Conservation (phyloP, 2,329 filamentous ascomycete species). For the Diplodia intermedia region DNA sequence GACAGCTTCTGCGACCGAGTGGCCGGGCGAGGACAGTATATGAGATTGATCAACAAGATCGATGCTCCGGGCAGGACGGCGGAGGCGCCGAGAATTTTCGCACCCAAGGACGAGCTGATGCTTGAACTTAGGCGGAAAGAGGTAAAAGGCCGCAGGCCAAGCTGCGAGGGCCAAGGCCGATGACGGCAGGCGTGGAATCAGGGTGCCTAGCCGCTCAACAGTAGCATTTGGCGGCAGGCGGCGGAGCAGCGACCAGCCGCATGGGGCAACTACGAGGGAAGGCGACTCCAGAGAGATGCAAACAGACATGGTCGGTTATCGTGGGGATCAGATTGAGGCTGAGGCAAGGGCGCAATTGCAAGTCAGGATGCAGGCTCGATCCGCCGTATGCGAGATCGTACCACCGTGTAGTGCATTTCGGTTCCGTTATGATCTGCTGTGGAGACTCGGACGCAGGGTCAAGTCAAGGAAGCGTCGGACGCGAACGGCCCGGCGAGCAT, state of each 20-base stretch:
- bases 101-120: constrained; percentile 11
- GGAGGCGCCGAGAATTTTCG: constrained; percentile 22
- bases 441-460: not conserved
- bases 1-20: not conserved
- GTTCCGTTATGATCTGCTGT: constrained; percentile 5
- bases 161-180: constrained; percentile 20
- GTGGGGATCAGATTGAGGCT: not conserved
- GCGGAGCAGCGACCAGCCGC: not conserved
- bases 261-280: not conserved
- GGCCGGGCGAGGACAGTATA: constrained; percentile 11
- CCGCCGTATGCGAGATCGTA: not conserved
- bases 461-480: too few relatives aligned
- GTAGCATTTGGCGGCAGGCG: not conserved
- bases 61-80: not conserved
- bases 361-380: constrained; percentile 5
- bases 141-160: not conserved
- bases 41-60: constrained; percentile 29
- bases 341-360: constrained; percentile 10
- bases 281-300: not conserved
- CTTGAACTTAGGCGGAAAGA: constrained; percentile 8
- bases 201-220: not conserved
- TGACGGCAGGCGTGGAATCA: not conserved
- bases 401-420: not conserved
- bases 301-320: not conserved
- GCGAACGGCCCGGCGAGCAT: too few relatives aligned